phyloP scores from a whole-genome alignment of 257 asterid species.

The Nicotiana noctiflora region DNA sequence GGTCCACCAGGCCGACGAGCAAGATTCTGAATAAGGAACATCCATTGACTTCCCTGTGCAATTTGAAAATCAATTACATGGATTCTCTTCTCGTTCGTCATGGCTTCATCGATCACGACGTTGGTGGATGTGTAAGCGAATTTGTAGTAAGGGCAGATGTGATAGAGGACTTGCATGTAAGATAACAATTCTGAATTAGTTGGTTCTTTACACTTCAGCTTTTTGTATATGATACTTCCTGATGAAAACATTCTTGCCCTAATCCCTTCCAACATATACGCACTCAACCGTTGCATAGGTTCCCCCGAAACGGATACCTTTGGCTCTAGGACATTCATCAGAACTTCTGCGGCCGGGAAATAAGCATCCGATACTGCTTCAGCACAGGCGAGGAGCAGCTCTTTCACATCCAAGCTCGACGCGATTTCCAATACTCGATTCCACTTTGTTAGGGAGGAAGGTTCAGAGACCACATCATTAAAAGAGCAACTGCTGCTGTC shows the following conservation, averaged over 20 bases:
- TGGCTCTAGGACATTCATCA: slow-evolving; percentile 62
- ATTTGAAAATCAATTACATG: slow-evolving; percentile 84
- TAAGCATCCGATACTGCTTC: slow-evolving; percentile 63
- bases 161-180: slow-evolving; percentile 68
- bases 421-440: slow-evolving; percentile 64
- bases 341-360: slow-evolving; percentile 49
- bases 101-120: slow-evolving; percentile 61
- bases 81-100: slow-evolving; percentile 60
- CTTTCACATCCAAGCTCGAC: slow-evolving; percentile 60
- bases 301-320: slow-evolving; percentile 86
- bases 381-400: slow-evolving; percentile 64
- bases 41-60: slow-evolving; percentile 98
- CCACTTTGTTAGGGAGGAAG: slow-evolving; percentile 41
- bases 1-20: slow-evolving; percentile 51
- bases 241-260: slow-evolving; percentile 72
- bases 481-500: slow-evolving; percentile 50
- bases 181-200: slow-evolving; percentile 78
- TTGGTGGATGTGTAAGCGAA: slow-evolving; percentile 83
- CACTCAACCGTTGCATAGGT: slow-evolving; percentile 77
- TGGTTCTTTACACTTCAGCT: slow-evolving; percentile 80
- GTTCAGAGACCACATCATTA: slow-evolving; percentile 29
- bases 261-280: slow-evolving; percentile 90
- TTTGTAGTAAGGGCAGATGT: slow-evolving; percentile 77
- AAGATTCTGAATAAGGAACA: slow-evolving; percentile 40
- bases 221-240: slow-evolving; percentile 85